Percentiles rank a stretch among this genome's conserved stretches.
Conservation (phyloP, 805 yeast genomes). For the Cephaloascus fragrans region DNA sequence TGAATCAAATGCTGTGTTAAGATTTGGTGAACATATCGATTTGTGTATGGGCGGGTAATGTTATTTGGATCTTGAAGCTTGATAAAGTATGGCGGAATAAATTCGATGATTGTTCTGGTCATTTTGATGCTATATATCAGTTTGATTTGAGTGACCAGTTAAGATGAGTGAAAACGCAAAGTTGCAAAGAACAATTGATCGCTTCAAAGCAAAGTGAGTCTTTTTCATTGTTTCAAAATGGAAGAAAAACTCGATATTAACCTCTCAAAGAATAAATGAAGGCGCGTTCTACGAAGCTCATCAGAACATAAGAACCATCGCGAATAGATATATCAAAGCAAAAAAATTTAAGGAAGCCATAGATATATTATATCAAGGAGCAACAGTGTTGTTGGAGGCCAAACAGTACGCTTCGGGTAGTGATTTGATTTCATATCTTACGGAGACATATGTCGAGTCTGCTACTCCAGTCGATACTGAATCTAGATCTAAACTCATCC, state of each 20-base stretch:
- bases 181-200: constrained; percentile 46
- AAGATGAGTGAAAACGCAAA: constrained; percentile 17
- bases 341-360: constrained; percentile 63
- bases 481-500: constrained; percentile 36
- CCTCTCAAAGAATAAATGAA: constrained; percentile 40
- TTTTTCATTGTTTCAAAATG: too few species aligned
- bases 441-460: constrained; percentile 58
- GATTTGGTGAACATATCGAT: too few species aligned
- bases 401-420: constrained; percentile 73
- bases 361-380: constrained; percentile 63
- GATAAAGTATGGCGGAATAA: too few species aligned
- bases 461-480: constrained; percentile 29
- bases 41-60: too few species aligned
- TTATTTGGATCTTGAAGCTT: too few species aligned
- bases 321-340: constrained; percentile 69
- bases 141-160: too few species aligned
- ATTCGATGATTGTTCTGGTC: too few species aligned
- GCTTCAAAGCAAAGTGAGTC: constrained; percentile 53
- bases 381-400: constrained; percentile 56
- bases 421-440: constrained; percentile 62
- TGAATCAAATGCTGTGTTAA: too few species aligned
- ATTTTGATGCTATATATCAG: too few species aligned
- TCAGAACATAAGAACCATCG: constrained; percentile 85
- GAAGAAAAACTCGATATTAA: too few species aligned
- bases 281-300: constrained; percentile 92